Evolutionary conservation across 805 yeast species (phyloP).

Genomic region (Wickerhamomyces hampshirensis): DNA sequence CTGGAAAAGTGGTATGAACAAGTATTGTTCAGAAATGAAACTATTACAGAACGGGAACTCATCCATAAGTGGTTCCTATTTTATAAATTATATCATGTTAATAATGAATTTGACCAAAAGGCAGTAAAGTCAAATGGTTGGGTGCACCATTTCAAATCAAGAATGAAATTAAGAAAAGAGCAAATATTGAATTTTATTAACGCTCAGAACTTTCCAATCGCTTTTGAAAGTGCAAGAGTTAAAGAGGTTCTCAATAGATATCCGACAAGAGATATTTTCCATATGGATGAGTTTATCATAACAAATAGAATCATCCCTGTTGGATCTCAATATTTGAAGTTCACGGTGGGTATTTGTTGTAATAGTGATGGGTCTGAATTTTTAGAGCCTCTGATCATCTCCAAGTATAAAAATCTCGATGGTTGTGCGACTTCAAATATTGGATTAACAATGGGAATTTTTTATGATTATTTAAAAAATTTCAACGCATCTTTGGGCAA

Average conservation of each 20-base stretch:
- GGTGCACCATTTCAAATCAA: constrained; percentile 35
- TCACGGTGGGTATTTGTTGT: constrained; percentile 17
- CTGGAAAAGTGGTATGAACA: constrained; percentile 34
- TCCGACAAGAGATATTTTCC: constrained; percentile 27
- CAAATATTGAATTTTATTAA: constrained; percentile 25
- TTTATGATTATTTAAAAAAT: constrained; percentile 15
- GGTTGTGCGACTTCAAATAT: constrained; percentile 15
- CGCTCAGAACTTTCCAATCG: constrained; percentile 1
- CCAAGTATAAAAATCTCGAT: constrained; percentile 4
- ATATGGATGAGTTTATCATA: constrained; percentile 32
- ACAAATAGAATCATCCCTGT: constrained; percentile 18
- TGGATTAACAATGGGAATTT: constrained; percentile 20
- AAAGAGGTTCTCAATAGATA: constrained; percentile 13
- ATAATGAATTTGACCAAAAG: not conserved
- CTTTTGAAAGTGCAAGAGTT: constrained; percentile 18
- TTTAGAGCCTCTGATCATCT: constrained; percentile 15
- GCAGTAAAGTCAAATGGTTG: constrained; percentile 34
- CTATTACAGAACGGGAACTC: constrained; percentile 27
- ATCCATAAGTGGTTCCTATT: constrained; percentile 25
- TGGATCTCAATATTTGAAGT: constrained; percentile 8
- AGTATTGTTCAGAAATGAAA: constrained; percentile 24
- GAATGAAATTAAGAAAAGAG: constrained; percentile 25
- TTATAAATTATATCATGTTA: constrained; percentile 17
- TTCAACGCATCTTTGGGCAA: constrained; percentile 14
- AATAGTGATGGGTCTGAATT: constrained; percentile 19